Base-by-base conservation (phyloP, 768 basidiomycete genomes). In the Leccinum fibrillosum region DNA sequence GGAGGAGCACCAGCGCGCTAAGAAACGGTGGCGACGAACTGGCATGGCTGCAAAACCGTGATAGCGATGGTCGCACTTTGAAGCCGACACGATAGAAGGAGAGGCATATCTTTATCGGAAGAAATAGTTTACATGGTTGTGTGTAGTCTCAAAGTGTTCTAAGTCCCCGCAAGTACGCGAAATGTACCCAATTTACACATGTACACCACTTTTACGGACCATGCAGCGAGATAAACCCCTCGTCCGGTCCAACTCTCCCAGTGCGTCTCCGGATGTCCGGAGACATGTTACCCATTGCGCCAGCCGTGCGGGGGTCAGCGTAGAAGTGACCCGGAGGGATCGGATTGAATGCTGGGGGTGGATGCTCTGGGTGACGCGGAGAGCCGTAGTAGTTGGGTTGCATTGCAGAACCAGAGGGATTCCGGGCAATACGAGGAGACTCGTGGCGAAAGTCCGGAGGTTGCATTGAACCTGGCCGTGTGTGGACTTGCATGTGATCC, bases 301-400 rank as follows among this genome's bases (percentile, higher is more conserved):
- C 75, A 7, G 65, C 63, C 15, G 53, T 21, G 42, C 66, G 67
- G 49, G 71, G 71, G 42, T 68, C 65, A 5, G 66, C 75, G 57
- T 80, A 80, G 60, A 81, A 80, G 56, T 79, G 80, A 19, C 55
- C 55, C 0, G 78, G 70, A n/a, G 78, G 62, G 19, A 80, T 74
- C 6, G 71, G 54, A 37, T 64, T 65, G 60, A 76, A 76, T 39
- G 66, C 32, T 15, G 58, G 53, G 4, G 58, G 62, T 19, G 63
- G 70, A 42, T 70, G 70, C 13, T 72, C 69, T 19, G 64, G 69
- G 52, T 74, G 75, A 48, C 69, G 71, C 12, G 67, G 70, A n/a
- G 73, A 71, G 7, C 54, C 64, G 5, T 75, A 73, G 9, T 69
- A 74, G 13, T 62, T 71, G 45, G 68, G 70, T 25, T 64, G 74